Conservation (phyloP, 2,329 filamentous ascomycete genomes). For the Paracoccidioides lutzii region DNA sequence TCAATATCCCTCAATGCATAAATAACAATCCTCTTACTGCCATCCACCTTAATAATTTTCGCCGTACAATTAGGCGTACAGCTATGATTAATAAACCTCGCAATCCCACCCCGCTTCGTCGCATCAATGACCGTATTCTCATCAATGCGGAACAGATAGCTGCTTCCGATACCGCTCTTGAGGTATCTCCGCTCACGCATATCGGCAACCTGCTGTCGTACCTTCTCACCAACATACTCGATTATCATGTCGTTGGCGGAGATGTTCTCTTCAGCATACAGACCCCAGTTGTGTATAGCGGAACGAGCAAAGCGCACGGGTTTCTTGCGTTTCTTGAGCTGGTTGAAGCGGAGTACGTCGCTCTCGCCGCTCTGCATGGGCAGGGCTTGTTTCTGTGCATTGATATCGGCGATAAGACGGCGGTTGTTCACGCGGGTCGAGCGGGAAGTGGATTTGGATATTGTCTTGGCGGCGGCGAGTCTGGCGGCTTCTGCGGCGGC, state of each 20-base stretch:
- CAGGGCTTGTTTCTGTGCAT: slow-evolving; percentile 73
- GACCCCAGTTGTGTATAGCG: slow-evolving; percentile 96
- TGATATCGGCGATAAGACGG: slow-evolving; percentile 84
- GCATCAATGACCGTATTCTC: slow-evolving; percentile 96
- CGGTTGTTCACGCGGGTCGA: slow-evolving; percentile 93
- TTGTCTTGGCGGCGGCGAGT: slow-evolving; percentile 63
- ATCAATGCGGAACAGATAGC: slow-evolving; percentile 95
- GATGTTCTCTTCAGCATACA: slow-evolving; percentile 97
- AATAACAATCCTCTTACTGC: slow-evolving; percentile 96
- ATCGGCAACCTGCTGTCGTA: slow-evolving; percentile 94
- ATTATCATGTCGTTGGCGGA: slow-evolving; percentile 98
- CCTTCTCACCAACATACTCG: slow-evolving; percentile 96
- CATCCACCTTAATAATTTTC: slow-evolving; percentile 98
- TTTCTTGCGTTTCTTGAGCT: slow-evolving; percentile 98
- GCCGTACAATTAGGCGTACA: slow-evolving; percentile 98
- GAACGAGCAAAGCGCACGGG: slow-evolving; percentile 95
- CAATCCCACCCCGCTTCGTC: slow-evolving; percentile 96
- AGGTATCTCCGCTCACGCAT: slow-evolving; percentile 84
- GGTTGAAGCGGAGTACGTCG: slow-evolving; percentile 92
- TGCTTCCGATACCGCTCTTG: slow-evolving; percentile 92
- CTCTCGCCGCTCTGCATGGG: slow-evolving; percentile 62
- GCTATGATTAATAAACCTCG: slow-evolving; percentile 94
- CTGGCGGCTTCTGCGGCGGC: slow-evolving; percentile 58
- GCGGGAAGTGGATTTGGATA: slow-evolving; percentile 78
- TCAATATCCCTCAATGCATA: slow-evolving; percentile 92